Evolutionary conservation across 1,284 basidiomycete genomes (phyloP).

Genomic region (Blastosporella zonata): DNA sequence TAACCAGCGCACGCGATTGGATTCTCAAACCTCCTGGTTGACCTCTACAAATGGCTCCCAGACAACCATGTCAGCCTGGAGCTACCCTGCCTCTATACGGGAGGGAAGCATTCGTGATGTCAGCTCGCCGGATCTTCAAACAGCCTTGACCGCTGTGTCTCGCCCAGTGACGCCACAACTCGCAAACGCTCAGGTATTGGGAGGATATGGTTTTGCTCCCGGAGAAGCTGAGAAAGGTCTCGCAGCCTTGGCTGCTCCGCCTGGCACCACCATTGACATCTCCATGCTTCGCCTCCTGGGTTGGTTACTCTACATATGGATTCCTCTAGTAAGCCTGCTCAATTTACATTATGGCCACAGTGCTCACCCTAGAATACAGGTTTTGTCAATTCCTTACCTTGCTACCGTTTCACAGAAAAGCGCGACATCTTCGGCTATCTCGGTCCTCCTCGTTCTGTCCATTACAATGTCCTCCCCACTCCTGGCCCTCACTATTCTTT

Average conservation of each 20-base stretch:
- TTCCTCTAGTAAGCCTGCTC: constrained; percentile 54
- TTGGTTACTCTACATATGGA: constrained; percentile 64
- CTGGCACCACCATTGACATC: constrained; percentile 48
- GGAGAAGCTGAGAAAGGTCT: constrained; percentile 53
- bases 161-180: constrained; percentile 52
- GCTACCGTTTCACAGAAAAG: constrained; percentile 40
- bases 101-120: constrained; percentile 28
- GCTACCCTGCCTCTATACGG: constrained; percentile 50
- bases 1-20: constrained; percentile 45
- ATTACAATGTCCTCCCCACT: constrained; percentile 65
- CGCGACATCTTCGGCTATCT: constrained; percentile 34
- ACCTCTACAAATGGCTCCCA: constrained; percentile 60
- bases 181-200: constrained; percentile 56
- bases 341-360: background rate
- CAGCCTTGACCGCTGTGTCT: constrained; percentile 38
- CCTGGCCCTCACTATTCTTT: constrained; percentile 55
- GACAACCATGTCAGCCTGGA: constrained; percentile 60
- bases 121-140: constrained; percentile 39
- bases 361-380: constrained; percentile 33
- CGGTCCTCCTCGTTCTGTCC: constrained; percentile 56
- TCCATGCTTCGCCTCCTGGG: constrained; percentile 50
- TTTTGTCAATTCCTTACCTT: constrained; percentile 58
- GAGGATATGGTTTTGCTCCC: constrained; percentile 57
- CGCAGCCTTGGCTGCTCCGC: constrained; percentile 38
- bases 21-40: constrained; percentile 69